Base-by-base conservation (phyloP, 2,329 filamentous ascomycete genomes). In the Hypoxylon sp. region DNA sequence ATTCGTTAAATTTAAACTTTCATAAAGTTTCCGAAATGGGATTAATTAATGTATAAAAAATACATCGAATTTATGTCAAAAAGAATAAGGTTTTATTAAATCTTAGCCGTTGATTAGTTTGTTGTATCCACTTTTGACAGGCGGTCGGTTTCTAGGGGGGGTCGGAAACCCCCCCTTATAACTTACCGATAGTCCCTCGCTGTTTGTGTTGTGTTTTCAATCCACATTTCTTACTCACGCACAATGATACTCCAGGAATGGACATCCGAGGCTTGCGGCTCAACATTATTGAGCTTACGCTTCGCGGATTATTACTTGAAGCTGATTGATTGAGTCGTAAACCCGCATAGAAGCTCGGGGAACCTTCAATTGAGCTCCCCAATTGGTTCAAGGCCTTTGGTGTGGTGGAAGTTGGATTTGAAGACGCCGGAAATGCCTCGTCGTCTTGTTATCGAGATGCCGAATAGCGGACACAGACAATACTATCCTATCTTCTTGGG, bases 201-300 rank as follows among this genome's bases (percentile, higher is more conserved):
- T 56, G 22, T 30, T 30, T 22, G 33, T 8, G 11, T 40, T 11
- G 4, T n/a, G 40, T 44, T 31, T 56, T 6, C 11, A n/a, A 35
- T 14, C 6, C n/a, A 31, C 22, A 48, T 48, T 33, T 35, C 33
- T 44, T 25, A 17, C 17, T n/a, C 6, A 25, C 20, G 17, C 13
- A 31, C 30, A 17, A 13, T 30, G 7, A 31, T 22, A 48, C 10
- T 51, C n/a, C 17, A 17, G 11, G 11, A 20, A 35, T 53, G 37
- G 13, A 44, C 25, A 27, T 46, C 53, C 48, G 46, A 14, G 27
- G 20, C 11, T 48, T 64, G 62, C 30, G 55, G 62, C 62, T 64
- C 55, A 58, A 64, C 31, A 17, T 17, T n/a, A 33, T 42, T 48
- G 5, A 27, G 44, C 27, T 44, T 30, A 35, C 35, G n/a, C 20